These are phyloP conservation scores for Candida bentonensis DNA, from an alignment of 805 yeast species.

Conservation along the genomic window DNA sequence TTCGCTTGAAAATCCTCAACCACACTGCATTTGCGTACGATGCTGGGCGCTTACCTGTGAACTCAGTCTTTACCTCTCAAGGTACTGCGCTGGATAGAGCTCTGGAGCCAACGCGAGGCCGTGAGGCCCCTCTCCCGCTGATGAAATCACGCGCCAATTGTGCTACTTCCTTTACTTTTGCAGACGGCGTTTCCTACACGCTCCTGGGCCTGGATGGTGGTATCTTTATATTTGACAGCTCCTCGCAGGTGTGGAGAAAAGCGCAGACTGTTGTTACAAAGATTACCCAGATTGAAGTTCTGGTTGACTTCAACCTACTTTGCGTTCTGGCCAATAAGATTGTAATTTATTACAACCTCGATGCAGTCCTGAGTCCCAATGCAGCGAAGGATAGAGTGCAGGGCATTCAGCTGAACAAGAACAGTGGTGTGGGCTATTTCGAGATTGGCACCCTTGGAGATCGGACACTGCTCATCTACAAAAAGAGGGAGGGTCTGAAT, in stretches of 20 bases:
- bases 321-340: conserved; percentile 45
- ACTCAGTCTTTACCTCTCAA: conserved; percentile 18
- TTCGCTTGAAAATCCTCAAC: conserved; percentile 36
- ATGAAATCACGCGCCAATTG: conserved; percentile 26
- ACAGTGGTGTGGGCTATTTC: conserved; percentile 40
- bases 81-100: conserved; percentile 25
- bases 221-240: conserved; percentile 7
- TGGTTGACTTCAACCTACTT: conserved; percentile 40
- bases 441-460: conserved; percentile 56
- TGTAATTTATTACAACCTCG: conserved; percentile 49
- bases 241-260: not conserved
- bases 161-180: conserved; percentile 31
- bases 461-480: conserved; percentile 41
- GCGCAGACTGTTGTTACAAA: conserved; percentile 25
- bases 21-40: conserved; percentile 54
- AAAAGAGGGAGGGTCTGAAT: conserved; percentile 36
- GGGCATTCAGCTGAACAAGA: conserved; percentile 32
- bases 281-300: conserved; percentile 46
- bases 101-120: conserved; percentile 8
- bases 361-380: conserved; percentile 33
- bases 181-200: conserved; percentile 27
- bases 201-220: conserved; percentile 13
- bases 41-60: conserved; percentile 29
- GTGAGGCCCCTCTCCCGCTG: conserved; percentile 15
- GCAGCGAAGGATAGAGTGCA: conserved; percentile 6